Evolutionary conservation across 768 basidiomycete genomes (phyloP).

Genomic region (Pleurotus sapidus): DNA sequence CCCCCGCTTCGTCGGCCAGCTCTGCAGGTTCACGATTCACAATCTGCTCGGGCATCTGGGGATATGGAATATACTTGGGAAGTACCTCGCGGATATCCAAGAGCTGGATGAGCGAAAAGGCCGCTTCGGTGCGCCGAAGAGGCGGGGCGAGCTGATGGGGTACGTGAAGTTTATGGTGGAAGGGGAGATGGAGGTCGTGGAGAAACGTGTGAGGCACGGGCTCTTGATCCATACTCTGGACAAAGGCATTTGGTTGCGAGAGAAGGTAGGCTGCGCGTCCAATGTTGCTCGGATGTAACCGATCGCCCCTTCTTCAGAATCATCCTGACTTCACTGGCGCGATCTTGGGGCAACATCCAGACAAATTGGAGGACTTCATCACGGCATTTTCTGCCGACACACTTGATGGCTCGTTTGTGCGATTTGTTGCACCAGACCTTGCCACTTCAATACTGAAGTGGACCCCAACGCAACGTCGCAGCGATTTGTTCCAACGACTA

Average conservation of each 20-base stretch:
- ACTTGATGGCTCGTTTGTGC: not conserved
- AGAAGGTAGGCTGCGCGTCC: not conserved
- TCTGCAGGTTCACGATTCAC: not conserved
- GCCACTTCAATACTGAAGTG: too few species aligned
- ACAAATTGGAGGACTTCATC: not conserved
- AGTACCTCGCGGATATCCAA: not conserved
- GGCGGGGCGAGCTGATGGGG: not conserved
- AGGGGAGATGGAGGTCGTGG: not conserved
- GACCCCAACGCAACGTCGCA: not conserved
- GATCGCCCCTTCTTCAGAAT: not conserved
- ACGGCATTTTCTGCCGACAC: not conserved
- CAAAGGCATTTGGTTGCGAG: not conserved
- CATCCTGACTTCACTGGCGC: not conserved
- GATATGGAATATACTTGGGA: not conserved
- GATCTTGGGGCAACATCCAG: not conserved
- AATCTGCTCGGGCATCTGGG: not conserved
- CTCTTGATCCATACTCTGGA: not conserved
- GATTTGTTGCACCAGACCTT: not conserved
- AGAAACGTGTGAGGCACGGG: not conserved
- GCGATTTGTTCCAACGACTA: not conserved
- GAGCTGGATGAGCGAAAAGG: not conserved
- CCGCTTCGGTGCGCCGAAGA: not conserved
- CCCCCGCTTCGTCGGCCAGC: conserved; percentile 1
- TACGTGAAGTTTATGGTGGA: not conserved
- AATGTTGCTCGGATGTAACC: not conserved